Base-by-base conservation (phyloP, 179 eudicot genomes). In the Beta lomatogona region DNA sequence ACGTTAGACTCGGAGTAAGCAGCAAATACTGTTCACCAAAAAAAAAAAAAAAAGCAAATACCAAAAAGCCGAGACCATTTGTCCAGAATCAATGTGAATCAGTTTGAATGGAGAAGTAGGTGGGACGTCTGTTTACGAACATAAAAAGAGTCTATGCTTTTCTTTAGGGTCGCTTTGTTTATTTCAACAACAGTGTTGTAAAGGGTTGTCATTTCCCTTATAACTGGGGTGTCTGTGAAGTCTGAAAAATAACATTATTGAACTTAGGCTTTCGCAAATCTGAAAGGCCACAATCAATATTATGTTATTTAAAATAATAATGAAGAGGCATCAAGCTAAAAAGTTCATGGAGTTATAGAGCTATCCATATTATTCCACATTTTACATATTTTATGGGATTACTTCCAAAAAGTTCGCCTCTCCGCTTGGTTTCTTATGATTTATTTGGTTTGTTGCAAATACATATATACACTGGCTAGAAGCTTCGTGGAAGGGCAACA, bases 81-180 rank as follows among this genome's bases (percentile, higher is more conserved):
- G 55, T 46, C 22, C 55, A 71, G 10, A 31, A 6, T 46, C 55
- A 46, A 55, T 21, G 10, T n/a, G 10, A 71, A 9, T 18, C 28
- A 71, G n/a, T 55, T 48, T 71, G 28, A 71, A 71, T 71, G 74
- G 74, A 71, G 74, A 71, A 4, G 74, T 55, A 11, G 74, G 74
- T 71, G 74, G 48, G 74, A 46, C 25, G 46, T 46, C 54, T 73
- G 45, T 52, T 53, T 53, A 1, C 54, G 61, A 22, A 53, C 61
- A 6, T 53, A 53, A 22, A 25, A 52, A 25, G 16, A 52, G 45
- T 52, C 11, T 14, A 25, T 25, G 61, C 59, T 73, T 73, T 22
- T 73, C 75, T 73, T 53, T 53, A 73, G 53, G 76, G 76, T 22
- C 41, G 59, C 48, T 52, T 44, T 41, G 13, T 45, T 46, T 73